phyloP scores from a whole-genome alignment of 768 basidiomycete species.

The Lentinula edodes region DNA sequence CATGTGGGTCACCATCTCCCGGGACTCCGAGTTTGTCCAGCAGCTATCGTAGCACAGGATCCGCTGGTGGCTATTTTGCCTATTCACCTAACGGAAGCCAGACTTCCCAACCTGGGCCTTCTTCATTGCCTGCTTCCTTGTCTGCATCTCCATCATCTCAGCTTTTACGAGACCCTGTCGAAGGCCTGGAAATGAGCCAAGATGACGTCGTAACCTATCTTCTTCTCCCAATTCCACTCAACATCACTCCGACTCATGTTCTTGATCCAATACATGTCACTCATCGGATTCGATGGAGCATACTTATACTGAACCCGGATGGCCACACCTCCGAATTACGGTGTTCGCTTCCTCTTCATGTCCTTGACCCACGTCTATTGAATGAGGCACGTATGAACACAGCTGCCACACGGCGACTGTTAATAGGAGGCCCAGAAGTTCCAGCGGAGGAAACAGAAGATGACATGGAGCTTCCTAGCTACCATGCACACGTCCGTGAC shows the following conservation, averaged over 20 bases:
- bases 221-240: conserved; percentile 52
- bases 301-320: conserved; percentile 78
- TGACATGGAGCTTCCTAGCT: conserved; percentile 78
- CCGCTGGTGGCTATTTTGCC: conserved; percentile 4
- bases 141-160: not conserved
- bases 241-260: conserved; percentile 62
- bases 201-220: conserved; percentile 58
- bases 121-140: conserved; percentile 1
- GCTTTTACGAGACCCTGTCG: conserved; percentile 13
- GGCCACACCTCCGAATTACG: conserved; percentile 94
- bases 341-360: conserved; percentile 84
- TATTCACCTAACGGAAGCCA: not conserved
- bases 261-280: conserved; percentile 71
- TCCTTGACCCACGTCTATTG: conserved; percentile 70
- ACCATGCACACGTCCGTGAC: conserved; percentile 85
- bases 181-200: conserved; percentile 20
- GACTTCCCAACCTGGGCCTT: not conserved
- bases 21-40: conserved; percentile 6
- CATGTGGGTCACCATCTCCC: conserved; percentile 6
- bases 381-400: conserved; percentile 73
- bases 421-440: conserved; percentile 39
- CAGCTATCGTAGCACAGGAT: not conserved
- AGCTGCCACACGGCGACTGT: conserved; percentile 67
- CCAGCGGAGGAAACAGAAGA: conserved; percentile 46
- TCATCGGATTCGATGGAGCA: conserved; percentile 79